Evolutionary conservation across 2,329 filamentous ascomycete species (phyloP).

Genomic region (Ascochyta clinopodiicola): DNA sequence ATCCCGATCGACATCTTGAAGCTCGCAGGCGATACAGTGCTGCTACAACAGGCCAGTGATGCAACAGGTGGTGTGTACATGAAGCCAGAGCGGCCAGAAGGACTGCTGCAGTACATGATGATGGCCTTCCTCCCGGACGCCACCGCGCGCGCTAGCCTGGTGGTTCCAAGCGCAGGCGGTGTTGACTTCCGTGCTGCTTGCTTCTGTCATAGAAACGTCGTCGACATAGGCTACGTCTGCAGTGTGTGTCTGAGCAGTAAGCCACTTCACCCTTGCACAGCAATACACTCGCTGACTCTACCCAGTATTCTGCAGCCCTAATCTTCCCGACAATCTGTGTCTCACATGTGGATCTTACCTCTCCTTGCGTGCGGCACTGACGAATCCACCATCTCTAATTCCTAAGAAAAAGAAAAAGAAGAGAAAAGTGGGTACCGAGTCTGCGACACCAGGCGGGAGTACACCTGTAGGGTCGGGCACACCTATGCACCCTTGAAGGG

Average conservation of each 20-base stretch:
- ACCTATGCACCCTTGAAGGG: constrained; percentile 41
- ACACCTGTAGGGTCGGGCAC: constrained; percentile 43
- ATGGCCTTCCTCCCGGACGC: constrained; percentile 85
- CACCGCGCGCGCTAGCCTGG: constrained; percentile 67
- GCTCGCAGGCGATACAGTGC: constrained; percentile 83
- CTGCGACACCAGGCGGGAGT: constrained; percentile 42
- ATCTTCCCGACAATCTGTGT: constrained; percentile 44
- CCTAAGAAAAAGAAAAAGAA: constrained; percentile 51
- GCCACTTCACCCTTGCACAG: constrained; percentile 25
- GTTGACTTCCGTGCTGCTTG: constrained; percentile 98
- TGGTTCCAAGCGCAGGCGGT: constrained; percentile 80
- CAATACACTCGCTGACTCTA: constrained; percentile 8
- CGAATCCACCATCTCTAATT: constrained; percentile 44
- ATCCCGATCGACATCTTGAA: constrained; percentile 94
- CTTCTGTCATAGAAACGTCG: constrained; percentile 91
- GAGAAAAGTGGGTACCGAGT: constrained; percentile 42
- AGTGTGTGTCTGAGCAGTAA: constrained; percentile 89
- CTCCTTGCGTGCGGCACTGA: constrained; percentile 43
- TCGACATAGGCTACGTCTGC: constrained; percentile 94
- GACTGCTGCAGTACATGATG: constrained; percentile 91
- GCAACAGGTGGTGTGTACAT: constrained; percentile 75
- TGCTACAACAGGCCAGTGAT: constrained; percentile 88
- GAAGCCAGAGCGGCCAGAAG: constrained; percentile 59
- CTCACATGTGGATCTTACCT: constrained; percentile 49
- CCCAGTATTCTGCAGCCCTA: constrained; percentile 47